Conservation (phyloP, 148 eudicot species). For the Camellia sinensis region DNA sequence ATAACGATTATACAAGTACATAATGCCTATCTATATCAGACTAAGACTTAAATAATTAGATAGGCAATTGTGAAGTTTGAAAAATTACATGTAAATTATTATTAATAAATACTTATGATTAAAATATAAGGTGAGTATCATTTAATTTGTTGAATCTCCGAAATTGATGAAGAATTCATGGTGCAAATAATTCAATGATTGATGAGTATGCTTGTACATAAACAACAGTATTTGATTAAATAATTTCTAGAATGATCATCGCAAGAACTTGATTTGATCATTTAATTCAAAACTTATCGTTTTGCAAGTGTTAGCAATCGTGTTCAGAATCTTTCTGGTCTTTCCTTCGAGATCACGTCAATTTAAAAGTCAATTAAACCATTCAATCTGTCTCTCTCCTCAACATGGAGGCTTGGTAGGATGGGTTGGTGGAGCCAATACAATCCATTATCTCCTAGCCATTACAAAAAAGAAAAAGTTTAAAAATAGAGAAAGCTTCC, state of each 20-base stretch:
- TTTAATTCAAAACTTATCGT: not conserved
- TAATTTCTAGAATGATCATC: not conserved
- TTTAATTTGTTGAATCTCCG: not conserved
- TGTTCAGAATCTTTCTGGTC: not conserved
- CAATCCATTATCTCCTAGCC: not conserved
- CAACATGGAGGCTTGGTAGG: too few relatives aligned
- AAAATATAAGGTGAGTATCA: not conserved
- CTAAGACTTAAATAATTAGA: not conserved
- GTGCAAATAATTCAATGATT: not conserved
- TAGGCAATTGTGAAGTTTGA: not conserved
- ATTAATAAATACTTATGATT: not conserved
- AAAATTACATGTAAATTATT: too few relatives aligned
- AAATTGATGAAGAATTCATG: not conserved
- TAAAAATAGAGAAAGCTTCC: not conserved
- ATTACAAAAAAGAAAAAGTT: not conserved
- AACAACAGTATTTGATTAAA: not conserved
- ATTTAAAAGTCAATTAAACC: constrained; percentile 10
- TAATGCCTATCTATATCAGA: not conserved
- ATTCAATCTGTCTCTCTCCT: not conserved
- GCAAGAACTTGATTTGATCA: constrained; percentile 3
- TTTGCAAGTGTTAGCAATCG: not conserved
- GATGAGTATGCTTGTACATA: not conserved
- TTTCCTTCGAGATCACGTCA: constrained; percentile 9
- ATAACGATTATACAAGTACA: not conserved
- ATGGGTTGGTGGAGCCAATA: not conserved